Base-by-base conservation (phyloP, 441 rosid genomes). In the Kokia cookei region DNA sequence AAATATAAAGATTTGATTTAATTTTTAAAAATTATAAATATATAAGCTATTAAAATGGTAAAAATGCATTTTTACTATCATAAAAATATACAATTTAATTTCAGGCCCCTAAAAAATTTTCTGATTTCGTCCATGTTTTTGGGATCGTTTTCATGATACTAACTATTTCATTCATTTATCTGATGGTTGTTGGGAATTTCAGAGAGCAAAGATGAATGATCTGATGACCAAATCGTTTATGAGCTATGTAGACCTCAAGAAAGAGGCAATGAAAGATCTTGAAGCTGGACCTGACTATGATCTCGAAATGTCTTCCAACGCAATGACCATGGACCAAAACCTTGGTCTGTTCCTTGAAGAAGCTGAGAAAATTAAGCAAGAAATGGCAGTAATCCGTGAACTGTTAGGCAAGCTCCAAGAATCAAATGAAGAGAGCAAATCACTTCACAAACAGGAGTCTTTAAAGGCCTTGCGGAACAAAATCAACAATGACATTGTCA, bases 201-300 rank as follows among this genome's bases (percentile, higher is more conserved):
- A 29, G n/a, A 59, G 54, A 42, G 59, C 7, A 37, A 84, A 88
- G 77, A 96, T 96, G 99, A 96, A 96, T 81, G 99, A 96, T 65
- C 67, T 96, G 54, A 93, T 93, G 97, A 96, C 99, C 65, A 96
- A 96, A 77, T 93, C 99, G 40, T 95, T 92, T 82, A 79, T 81
- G 71, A 95, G 96, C 85, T 91, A 95, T 65, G 99, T 91, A 27
- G 97, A 95, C 69, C 86, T 95, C 51, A 91, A 92, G 84, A 95
- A 90, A 76, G 97, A 91, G 80, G 99, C 98, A 65, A 86, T 93
- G 90, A 91, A 82, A 76, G 99, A 95, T 77, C 84, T 91, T 1
- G 99, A 93, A 88, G 95, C 95, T 1, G 97, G 93, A 57, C 92
- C 85, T 0, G 93, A 90, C 32, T 70, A 35, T 1, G 95, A 86